Evolutionary conservation across 192 early-diverging fungal genomes (phyloP).

Genomic region (Rhizophlyctis rosea): DNA sequence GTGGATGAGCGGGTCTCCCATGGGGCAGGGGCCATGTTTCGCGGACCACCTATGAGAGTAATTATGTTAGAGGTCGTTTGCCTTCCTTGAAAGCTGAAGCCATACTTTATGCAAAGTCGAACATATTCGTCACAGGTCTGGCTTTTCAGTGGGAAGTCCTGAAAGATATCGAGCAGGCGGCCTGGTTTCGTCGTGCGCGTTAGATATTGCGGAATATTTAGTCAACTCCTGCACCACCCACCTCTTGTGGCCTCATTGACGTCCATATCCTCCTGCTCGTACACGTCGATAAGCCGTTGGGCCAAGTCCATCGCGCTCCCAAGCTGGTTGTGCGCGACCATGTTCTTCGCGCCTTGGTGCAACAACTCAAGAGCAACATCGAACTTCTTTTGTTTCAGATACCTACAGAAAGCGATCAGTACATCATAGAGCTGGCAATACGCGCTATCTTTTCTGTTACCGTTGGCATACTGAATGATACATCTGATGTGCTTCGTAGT

Average conservation of each 20-base stretch:
- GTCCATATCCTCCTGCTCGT: conserved; percentile 60
- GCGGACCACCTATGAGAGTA: conserved; percentile 57
- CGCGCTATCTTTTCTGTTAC: conserved; percentile 42
- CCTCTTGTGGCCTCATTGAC: conserved; percentile 70
- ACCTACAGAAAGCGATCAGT: conserved; percentile 41
- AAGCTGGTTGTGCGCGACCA: conserved; percentile 76
- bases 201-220: conserved; percentile 5
- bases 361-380: conserved; percentile 73
- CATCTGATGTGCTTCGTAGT: conserved; percentile 98
- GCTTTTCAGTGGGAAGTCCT: conserved; percentile 51
- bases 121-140: conserved; percentile 51
- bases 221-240: too few relatives aligned
- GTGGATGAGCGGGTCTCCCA: conserved; percentile 66
- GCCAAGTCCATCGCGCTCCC: conserved; percentile 81
- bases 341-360: conserved; percentile 71
- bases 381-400: conserved; percentile 84
- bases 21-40: conserved; percentile 50
- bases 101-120: conserved; percentile 32
- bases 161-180: conserved; percentile 63
- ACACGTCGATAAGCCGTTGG: conserved; percentile 79
- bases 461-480: conserved; percentile 87
- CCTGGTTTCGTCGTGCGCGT: conserved; percentile 24
- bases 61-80: conserved; percentile 24
- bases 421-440: neutral
- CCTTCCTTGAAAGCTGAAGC: conserved; percentile 10